Base-by-base conservation (phyloP, 1,284 basidiomycete species). In the Sanghuangporus sanghuang region DNA sequence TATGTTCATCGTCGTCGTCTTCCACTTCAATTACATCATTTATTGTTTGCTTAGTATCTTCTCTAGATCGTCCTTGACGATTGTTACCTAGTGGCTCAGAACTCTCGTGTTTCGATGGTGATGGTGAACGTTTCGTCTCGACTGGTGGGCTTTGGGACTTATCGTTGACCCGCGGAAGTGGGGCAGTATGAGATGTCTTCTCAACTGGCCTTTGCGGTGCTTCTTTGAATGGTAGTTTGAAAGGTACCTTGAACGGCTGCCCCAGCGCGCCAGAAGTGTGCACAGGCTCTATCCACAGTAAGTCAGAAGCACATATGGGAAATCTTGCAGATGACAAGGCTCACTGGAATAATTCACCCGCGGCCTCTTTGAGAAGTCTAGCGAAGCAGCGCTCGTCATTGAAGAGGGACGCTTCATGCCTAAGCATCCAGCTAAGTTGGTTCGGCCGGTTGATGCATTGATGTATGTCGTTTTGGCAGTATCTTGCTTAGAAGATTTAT, bases 171-270 rank as follows among this genome's bases (percentile, higher is more conserved):
- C 12, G 52, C n/a, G 11, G 8, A 7, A 21, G 16, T 16, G 56
- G 21, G 7, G 11, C 21, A 35, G 57, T 54, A 27, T 11, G 48
- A 27, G 57, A 18, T n/a, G 32, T 38, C 7, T 58, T 60, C 65
- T 67, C 55, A 40, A 35, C 64, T 12, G 58, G 2, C 46, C 68
- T 62, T 18, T 69, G 66, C 42, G 62, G 52, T 4, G 71, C 68
- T 1, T 69, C 70, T 53, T 71, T 72, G 64, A 71, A 70, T 0
- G 76, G 74, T 0, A 70, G 69, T 63, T 72, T 79, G 69, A 84
- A 83, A 0, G 87, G 85, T 4, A 80, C 76, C 67, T 80, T 85
- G 69, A 85, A 85, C 2, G 79, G 77, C 63, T 76, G 79, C 42
- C 46, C 60, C 35, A 63, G 40, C n/a, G 49, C 42, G 35, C 39